These are phyloP conservation scores for Nakazawaea ernobii DNA, from an alignment of 805 yeast species.

Conservation along the genomic window DNA sequence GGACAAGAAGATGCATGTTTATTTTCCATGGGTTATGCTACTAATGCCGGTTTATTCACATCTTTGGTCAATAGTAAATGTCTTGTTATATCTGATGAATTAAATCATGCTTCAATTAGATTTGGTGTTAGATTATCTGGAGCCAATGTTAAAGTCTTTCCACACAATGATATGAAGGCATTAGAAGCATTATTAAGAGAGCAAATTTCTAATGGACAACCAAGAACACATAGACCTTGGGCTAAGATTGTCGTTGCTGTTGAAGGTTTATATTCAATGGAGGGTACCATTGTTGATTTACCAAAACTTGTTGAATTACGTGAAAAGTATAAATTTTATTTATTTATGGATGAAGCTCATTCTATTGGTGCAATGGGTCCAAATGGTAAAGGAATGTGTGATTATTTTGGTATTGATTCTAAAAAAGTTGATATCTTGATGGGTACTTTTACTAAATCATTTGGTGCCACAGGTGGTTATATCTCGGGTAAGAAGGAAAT, in stretches of 20 bases:
- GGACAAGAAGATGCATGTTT: constrained; percentile 87
- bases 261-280: constrained; percentile 91
- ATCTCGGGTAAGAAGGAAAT: constrained; percentile 69
- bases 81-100: constrained; percentile 86
- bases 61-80: constrained; percentile 83
- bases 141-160: constrained; percentile 85
- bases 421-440: constrained; percentile 75
- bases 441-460: constrained; percentile 98
- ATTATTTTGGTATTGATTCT: constrained; percentile 80
- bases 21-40: constrained; percentile 93
- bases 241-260: constrained; percentile 77
- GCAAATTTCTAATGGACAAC: constrained; percentile 89
- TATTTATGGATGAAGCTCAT: constrained; percentile 96
- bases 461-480: constrained; percentile 99
- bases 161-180: constrained; percentile 83
- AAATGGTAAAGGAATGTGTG: constrained; percentile 90
- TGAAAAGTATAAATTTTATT: constrained; percentile 79
- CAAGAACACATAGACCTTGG: constrained; percentile 96
- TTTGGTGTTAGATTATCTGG: constrained; percentile 92
- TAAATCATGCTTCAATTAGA: constrained; percentile 93
- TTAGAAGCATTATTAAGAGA: constrained; percentile 76
- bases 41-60: constrained; percentile 84
- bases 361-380: constrained; percentile 99
- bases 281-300: constrained; percentile 82
- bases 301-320: constrained; percentile 70